Percentiles rank a stretch among this genome's conserved stretches.
Evolutionary conservation across 2,329 filamentous ascomycete species (phyloP).

Genomic region (Pseudogymnoascus sp.): DNA sequence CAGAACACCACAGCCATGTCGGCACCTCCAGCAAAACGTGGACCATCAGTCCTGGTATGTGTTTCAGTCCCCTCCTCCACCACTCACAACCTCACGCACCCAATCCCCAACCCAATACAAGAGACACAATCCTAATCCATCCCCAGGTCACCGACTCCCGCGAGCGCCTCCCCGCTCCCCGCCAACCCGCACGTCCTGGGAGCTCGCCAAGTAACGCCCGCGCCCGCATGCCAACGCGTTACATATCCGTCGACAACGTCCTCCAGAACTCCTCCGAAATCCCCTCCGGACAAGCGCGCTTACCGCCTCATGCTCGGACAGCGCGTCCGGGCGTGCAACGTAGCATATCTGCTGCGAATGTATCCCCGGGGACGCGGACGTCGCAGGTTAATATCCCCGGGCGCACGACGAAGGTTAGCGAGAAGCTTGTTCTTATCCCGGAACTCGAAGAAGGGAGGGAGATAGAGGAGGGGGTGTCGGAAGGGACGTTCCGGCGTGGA

Average conservation of each 20-base stretch:
- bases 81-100: constrained; percentile 15
- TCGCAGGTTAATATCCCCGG: constrained; percentile 58
- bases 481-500: constrained; percentile 40
- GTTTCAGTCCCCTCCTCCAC: constrained; percentile 6
- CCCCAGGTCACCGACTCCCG: constrained; percentile 50
- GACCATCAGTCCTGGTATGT: constrained; percentile 54
- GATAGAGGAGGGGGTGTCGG: constrained; percentile 51
- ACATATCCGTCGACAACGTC: constrained; percentile 89
- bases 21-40: constrained; percentile 38
- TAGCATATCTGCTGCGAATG: constrained; percentile 38
- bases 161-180: constrained; percentile 36
- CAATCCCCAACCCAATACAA: too few relatives aligned
- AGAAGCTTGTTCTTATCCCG: constrained; percentile 92
- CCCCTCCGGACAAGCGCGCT: constrained; percentile 83
- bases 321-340: constrained; percentile 37
- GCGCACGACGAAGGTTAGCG: constrained; percentile 86
- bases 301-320: constrained; percentile 48
- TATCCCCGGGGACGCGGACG: constrained; percentile 34
- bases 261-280: constrained; percentile 92
- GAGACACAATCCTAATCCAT: constrained; percentile 18
- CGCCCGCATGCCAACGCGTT: constrained; percentile 52
- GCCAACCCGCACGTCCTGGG: constrained; percentile 30
- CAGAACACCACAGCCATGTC: neutral
- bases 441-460: constrained; percentile 62
- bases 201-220: constrained; percentile 23